These are phyloP conservation scores for Pyrenopolyporus hunteri DNA, from an alignment of 495 filamentous ascomycete genomes.

Conservation along the genomic window DNA sequence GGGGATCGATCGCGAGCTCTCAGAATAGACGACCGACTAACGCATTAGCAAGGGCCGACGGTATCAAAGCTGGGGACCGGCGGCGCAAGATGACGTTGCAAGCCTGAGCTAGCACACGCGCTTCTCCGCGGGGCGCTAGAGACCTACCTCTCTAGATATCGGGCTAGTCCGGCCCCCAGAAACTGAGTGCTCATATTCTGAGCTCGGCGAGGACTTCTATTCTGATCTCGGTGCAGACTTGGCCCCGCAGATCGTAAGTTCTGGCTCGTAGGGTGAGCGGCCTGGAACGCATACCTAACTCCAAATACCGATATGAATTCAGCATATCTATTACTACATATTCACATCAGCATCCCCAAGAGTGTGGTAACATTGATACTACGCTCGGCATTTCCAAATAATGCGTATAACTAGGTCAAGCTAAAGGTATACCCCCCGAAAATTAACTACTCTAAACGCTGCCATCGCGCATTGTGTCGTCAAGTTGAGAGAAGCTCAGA, in stretches of 20 bases:
- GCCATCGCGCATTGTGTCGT: neutral
- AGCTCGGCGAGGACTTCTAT: neutral
- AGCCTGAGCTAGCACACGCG: neutral
- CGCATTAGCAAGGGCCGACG: neutral
- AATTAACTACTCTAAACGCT: neutral
- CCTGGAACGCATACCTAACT: constrained; percentile 3
- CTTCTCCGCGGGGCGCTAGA: constrained; percentile 21
- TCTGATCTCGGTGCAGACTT: neutral
- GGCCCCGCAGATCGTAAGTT: constrained; percentile 11
- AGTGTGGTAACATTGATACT: constrained; percentile 19
- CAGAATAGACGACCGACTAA: neutral
- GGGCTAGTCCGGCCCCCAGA: neutral
- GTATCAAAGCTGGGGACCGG: constrained; percentile 22
- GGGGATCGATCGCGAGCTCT: constrained; percentile 19
- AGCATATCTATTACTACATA: neutral
- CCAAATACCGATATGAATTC: neutral
- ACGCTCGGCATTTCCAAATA: constrained; percentile 14
- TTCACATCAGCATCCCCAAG: neutral
- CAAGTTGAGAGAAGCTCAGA: neutral
- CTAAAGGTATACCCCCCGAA: neutral
- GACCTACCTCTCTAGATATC: neutral
- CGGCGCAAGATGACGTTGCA: constrained; percentile 26
- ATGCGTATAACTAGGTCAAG: neutral
- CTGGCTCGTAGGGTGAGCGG: neutral
- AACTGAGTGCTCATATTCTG: neutral